Conservation (phyloP, 768 basidiomycete species). For the Trametes villosa region DNA sequence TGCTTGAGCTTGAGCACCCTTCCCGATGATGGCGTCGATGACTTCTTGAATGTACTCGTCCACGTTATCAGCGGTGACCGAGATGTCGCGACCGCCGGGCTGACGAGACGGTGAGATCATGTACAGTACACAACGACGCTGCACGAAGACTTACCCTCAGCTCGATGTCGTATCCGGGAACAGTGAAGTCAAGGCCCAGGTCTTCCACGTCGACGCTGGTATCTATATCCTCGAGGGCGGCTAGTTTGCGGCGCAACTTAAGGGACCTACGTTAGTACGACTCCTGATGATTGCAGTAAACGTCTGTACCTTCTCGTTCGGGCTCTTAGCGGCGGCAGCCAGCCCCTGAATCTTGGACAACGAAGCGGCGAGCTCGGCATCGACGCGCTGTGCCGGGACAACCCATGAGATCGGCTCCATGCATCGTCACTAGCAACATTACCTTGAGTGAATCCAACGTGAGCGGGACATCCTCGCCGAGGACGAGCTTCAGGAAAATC, state of each 20-base stretch:
- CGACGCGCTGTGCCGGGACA: constrained; percentile 67
- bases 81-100: constrained; percentile 78
- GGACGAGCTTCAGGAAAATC: constrained; percentile 88
- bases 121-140: neutral
- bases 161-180: constrained; percentile 95
- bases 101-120: constrained; percentile 35
- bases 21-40: constrained; percentile 84
- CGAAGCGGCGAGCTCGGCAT: constrained; percentile 83
- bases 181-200: constrained; percentile 92
- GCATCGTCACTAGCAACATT: constrained; percentile 21
- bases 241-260: constrained; percentile 36
- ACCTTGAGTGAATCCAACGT: constrained; percentile 86
- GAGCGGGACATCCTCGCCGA: constrained; percentile 85
- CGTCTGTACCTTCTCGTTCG: constrained; percentile 55
- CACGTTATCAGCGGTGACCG: constrained; percentile 87
- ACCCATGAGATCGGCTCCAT: too few species aligned
- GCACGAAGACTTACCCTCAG: constrained; percentile 61
- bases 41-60: constrained; percentile 89
- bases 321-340: constrained; percentile 46
- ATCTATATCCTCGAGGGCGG: constrained; percentile 31
- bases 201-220: constrained; percentile 79
- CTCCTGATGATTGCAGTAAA: neutral
- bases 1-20: constrained; percentile 77
- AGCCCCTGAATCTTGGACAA: constrained; percentile 79
- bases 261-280: neutral